Conservation (phyloP, 2,329 filamentous ascomycete species). For the Penicillium brevicompactum region DNA sequence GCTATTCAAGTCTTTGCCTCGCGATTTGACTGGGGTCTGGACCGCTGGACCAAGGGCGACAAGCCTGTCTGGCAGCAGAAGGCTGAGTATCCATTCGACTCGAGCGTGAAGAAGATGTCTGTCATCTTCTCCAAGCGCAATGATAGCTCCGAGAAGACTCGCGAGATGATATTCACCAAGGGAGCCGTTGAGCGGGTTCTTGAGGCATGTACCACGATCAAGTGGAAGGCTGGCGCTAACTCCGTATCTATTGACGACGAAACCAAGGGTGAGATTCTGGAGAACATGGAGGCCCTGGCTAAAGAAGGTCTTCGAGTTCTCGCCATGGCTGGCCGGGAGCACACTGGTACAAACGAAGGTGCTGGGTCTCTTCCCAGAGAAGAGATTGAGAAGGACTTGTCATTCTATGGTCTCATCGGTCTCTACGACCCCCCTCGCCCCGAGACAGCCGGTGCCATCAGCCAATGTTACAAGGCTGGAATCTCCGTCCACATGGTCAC, state of each 20-base stretch:
- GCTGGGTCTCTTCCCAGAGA: conserved; percentile 48
- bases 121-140: conserved; percentile 59
- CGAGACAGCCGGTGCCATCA: conserved; percentile 74
- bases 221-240: conserved; percentile 41
- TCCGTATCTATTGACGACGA: conserved; percentile 54
- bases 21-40: conserved; percentile 66
- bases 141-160: conserved; percentile 19
- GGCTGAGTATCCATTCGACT: conserved; percentile 74
- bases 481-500: conserved; percentile 84
- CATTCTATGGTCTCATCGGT: conserved; percentile 78
- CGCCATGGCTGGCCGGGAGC: conserved; percentile 58
- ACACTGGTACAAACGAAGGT: conserved; percentile 14
- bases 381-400: conserved; percentile 67
- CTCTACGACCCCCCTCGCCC: conserved; percentile 84
- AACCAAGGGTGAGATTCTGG: conserved; percentile 59
- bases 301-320: conserved; percentile 70
- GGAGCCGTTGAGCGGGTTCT: conserved; percentile 69
- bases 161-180: conserved; percentile 44
- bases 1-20: conserved; percentile 74
- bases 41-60: conserved; percentile 54
- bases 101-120: conserved; percentile 75
- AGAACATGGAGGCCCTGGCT: conserved; percentile 70
- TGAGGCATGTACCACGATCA: conserved; percentile 60
- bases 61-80: conserved; percentile 58
- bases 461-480: conserved; percentile 70